Base-by-base conservation (phyloP, 352 stramenopile genomes). In the Phytophthora brassicae region DNA sequence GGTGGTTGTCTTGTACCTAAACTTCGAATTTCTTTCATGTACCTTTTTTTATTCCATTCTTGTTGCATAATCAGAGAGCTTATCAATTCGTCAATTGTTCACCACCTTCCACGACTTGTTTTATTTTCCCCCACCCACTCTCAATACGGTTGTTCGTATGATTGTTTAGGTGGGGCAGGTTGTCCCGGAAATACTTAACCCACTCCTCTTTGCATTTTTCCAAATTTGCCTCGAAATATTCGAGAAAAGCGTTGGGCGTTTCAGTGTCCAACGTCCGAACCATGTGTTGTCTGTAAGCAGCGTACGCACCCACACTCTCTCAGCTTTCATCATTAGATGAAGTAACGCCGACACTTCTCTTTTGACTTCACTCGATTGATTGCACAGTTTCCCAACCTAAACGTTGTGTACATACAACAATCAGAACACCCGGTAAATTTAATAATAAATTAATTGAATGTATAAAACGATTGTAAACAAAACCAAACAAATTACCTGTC, bases 311-410 rank as follows among this genome's bases (percentile, higher is more conserved):
- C 0, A 41, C 31, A 43, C 48, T 65, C n/a, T n/a, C 2, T 51
- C 17, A 7, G 29, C 19, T n/a, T 65, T 59, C 49, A 57, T 65
- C 49, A 60, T 56, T 13, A 66, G 6, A 13, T 60, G 49, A 9
- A 58, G 12, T 12, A 47, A 38, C 5, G 16, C n/a, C 0, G 42
- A 1, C 4, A 61, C 13, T 0, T 54, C 26, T 4, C 45, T 56
- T n/a, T 56, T 64, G 9, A 26, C 36, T 7, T 28, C 17, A n/a
- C 35, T 2, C 0, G 13, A 8, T 1, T 22, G n/a, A 4, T 33
- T 54, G 16, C 49, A 65, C 14, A 23, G 24, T 0, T 23, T 43
- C 5, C 29, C 57, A 48, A 53, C 48, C 57, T 65, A n/a, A n/a
- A n/a, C n/a, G n/a, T n/a, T n/a, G n/a, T n/a, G n/a, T 9, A 8